These are phyloP conservation scores for Podaxis sp. DNA, from an alignment of 768 basidiomycete species.

Conservation along the genomic window DNA sequence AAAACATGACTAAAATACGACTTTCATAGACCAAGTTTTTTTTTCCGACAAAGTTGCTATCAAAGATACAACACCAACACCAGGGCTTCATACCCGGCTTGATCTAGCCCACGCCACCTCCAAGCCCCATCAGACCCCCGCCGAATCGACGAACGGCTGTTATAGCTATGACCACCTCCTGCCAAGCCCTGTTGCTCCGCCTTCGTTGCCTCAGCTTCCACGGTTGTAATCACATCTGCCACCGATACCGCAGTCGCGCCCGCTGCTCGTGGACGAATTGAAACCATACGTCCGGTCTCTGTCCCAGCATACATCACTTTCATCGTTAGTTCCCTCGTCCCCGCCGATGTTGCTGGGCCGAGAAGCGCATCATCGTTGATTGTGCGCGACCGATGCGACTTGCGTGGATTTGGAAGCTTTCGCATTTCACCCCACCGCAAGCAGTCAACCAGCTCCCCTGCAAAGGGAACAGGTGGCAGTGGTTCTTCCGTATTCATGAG, in stretches of 20 bases:
- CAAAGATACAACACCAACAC: constrained; percentile 2
- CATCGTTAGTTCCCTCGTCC: background rate
- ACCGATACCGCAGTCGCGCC: background rate
- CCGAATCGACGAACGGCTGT: background rate
- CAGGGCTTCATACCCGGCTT: background rate
- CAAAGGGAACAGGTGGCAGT: background rate
- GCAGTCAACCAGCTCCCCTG: background rate
- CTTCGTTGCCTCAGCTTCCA: background rate
- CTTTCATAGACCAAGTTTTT: too few relatives aligned
- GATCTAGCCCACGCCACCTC: background rate
- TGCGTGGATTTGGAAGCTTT: background rate
- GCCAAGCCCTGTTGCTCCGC: background rate
- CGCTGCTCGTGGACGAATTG: background rate
- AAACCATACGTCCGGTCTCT: background rate
- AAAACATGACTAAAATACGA: too few relatives aligned
- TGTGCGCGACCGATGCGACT: background rate
- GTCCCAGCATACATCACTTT: background rate
- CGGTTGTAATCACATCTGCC: background rate
- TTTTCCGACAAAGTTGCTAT: background rate
- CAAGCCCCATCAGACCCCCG: constrained; percentile 1
- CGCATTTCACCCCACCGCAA: background rate
- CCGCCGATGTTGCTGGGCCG: background rate
- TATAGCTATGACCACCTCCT: background rate
- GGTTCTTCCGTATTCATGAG: background rate
- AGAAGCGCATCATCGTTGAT: background rate